These are phyloP conservation scores for Schizonepeta tenuifolia DNA, from an alignment of 257 asterid genomes.

Conservation along the genomic window DNA sequence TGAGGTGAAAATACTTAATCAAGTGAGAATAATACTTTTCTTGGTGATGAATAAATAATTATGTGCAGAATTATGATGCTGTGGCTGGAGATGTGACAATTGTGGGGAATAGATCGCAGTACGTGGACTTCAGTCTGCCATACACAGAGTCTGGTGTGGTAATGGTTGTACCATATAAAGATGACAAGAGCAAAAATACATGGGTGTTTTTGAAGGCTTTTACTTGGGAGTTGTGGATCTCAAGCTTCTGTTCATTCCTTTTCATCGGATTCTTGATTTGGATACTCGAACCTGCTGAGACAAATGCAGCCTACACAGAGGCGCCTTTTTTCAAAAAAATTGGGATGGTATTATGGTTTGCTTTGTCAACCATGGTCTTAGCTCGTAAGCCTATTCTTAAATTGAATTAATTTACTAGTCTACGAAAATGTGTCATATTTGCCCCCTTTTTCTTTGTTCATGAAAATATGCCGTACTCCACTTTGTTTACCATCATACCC, in stretches of 20 bases:
- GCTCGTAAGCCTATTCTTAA: slow-evolving; percentile 44
- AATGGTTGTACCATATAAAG: slow-evolving; percentile 30
- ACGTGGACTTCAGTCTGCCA: slow-evolving; percentile 35
- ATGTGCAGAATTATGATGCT: slow-evolving; percentile 37
- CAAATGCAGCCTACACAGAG: background rate
- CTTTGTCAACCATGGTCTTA: slow-evolving; percentile 51
- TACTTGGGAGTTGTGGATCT: slow-evolving; percentile 38
- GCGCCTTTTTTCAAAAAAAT: slow-evolving; percentile 35
- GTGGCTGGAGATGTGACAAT: slow-evolving; percentile 39
- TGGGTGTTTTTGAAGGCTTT: slow-evolving; percentile 38
- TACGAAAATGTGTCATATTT: no score
- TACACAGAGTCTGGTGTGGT: slow-evolving; percentile 36
- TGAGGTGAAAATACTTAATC: no score
- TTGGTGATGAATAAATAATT: background rate
- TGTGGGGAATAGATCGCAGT: slow-evolving; percentile 36
- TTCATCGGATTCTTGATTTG: slow-evolving; percentile 32
- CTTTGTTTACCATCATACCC: no score
- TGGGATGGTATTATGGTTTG: slow-evolving; percentile 54
- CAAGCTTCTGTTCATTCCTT: slow-evolving; percentile 33
- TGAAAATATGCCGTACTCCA: no score
- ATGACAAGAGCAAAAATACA: slow-evolving; percentile 27
- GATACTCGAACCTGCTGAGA: slow-evolving; percentile 30
- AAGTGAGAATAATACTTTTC: no score
- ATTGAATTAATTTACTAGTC: no score
- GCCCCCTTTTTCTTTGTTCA: no score